Evolutionary conservation across 129 eudicot species (phyloP), one percentile per base, ranked within the genome.

Genomic region (Pittosporum tobira): DNA sequence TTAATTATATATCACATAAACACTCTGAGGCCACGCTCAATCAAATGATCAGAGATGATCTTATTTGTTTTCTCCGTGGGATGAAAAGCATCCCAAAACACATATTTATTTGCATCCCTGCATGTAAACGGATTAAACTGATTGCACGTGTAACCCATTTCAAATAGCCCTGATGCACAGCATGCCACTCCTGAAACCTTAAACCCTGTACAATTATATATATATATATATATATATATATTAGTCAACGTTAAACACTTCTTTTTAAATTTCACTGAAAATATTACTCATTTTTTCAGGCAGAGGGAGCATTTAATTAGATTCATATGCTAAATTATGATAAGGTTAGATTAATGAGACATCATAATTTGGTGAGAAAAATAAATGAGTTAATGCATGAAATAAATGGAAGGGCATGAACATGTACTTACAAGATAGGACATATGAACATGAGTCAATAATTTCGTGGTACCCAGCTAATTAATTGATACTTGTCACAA

Each of bases 11-110:
- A 63, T 69, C 40, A 69, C 21, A 59, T 63, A 28, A 79, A 66
- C 42, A 63, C 57, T 30, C 49, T 42, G 4, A 81, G 55, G 19
- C 56, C 64, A 24, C 54, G 72, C 59, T 75, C 70, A 20, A 77
- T 30, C 50, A 84, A 49, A 62, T 81, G 63, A 29, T 84, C 75
- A 0, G 88, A 71, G 47, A 84, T 58, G 27, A 84, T 72, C 12
- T 23, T 61, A 43, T 67, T 84, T 11, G 88, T 75, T 27, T 75
- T 73, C 62, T 84, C 80, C 2, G 94, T 49, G 1, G 88, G 94
- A 72, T 84, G 94, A 57, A 84, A 84, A n/a, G 94, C 74, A 57
- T 84, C 94, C n/a, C n/a, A n/a, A n/a, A n/a, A n/a, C n/a, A n/a
- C n/a, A n/a, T n/a, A n/a, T n/a, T n/a, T n/a, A n/a, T 55, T 70